These are phyloP conservation scores for Eimeria necatrix DNA, from an alignment of 169 alveolate species.

Conservation along the genomic window DNA sequence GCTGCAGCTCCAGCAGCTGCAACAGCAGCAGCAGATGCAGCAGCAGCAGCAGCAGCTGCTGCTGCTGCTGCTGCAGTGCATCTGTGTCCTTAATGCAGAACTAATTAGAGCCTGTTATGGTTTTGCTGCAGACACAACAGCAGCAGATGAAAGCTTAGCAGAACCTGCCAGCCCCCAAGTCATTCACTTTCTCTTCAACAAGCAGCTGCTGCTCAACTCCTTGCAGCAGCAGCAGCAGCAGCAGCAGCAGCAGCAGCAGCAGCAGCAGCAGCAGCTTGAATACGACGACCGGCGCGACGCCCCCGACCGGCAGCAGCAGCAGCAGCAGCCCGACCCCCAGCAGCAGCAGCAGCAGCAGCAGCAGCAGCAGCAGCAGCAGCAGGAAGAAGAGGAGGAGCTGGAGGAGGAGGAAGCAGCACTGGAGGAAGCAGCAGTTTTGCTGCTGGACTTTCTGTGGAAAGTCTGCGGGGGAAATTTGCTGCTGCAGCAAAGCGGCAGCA, in stretches of 20 bases:
- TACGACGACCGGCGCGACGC: too few species aligned
- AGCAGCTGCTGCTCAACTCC: neutral
- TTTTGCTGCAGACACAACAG: neutral
- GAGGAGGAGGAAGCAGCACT: neutral
- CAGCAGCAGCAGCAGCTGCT: too few species aligned
- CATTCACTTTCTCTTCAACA: slow-evolving; percentile 7
- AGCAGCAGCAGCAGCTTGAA: too few species aligned
- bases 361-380: slow-evolving; percentile 10
- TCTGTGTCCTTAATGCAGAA: neutral
- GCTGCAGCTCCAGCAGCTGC: too few species aligned
- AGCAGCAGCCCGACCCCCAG: neutral
- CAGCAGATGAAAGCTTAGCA: neutral
- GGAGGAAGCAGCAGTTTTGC: neutral
- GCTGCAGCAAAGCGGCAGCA: neutral
- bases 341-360: slow-evolving; percentile 3
- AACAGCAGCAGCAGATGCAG: too few species aligned
- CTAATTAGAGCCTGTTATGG: too few species aligned
- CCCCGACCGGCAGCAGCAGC: neutral
- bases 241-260: neutral
- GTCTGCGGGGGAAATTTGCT: neutral
- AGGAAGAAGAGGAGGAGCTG: neutral
- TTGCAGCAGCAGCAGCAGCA: neutral
- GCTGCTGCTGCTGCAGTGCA: neutral
- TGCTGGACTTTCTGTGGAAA: neutral
- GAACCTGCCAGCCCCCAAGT: neutral